Base-by-base conservation (phyloP, 495 filamentous ascomycete species). In the Aspergillus incahuasiensis region DNA sequence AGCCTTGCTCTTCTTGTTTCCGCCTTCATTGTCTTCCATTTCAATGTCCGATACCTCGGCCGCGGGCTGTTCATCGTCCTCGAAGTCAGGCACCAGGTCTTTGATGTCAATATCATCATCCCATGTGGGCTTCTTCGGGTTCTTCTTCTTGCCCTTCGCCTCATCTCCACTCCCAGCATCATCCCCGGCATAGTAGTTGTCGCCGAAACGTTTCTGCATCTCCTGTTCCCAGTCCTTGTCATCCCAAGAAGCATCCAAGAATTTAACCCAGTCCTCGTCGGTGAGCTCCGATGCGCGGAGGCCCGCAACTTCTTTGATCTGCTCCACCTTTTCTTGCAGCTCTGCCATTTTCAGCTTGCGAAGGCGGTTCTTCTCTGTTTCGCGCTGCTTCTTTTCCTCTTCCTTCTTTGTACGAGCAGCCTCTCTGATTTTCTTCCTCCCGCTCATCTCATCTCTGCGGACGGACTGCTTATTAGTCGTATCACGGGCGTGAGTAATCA, bases 61-160 rank as follows among this genome's bases (percentile, higher is more conserved):
- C 0, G 70, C 65, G 20, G 84, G 82, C 51, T 78, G 72, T 12
- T 77, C 78, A 16, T 85, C 84, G 13, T 89, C 77, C 12, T 81
- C 82, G 63, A 95, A 97, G 55, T 94, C 90, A 2, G 91, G 91
- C 38, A 96, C 72, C 25, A 98, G 72, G 67, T 98, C 92, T 24
- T 85, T 87, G 73, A 97, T 97, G 63, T 96, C 91, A 63, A 97
- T 96, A 63, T 98, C 94, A 61, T 96, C 90, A 55, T 95, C 88
- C 89, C 91, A 98, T 52, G 85, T 89, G 18, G 94, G 94, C 77
- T 98, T 98, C 77, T 90, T 94, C 16, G 82, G 71, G 55, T 82
- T 84, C 56, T 81, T 84, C 59, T 79, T 81, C 62, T 81, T 82
- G 30, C 62, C 62, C 1, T 61, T 58, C 1, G 59, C 70, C 19